Base-by-base conservation (phyloP, 345 rosid genomes). In the Camelina neglecta region DNA sequence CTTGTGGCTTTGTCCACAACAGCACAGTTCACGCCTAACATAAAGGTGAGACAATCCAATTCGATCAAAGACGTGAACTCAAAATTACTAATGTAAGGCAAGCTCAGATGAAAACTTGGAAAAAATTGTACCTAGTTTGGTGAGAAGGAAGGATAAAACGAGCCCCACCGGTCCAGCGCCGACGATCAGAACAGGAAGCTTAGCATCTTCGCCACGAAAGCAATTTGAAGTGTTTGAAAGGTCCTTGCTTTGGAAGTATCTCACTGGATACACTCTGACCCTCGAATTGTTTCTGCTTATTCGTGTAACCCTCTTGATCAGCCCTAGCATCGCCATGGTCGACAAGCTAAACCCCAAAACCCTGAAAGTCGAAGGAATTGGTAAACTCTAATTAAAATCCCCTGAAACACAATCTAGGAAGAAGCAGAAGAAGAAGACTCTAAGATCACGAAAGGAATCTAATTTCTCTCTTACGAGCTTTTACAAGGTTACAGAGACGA, bases 151-250 rank as follows among this genome's bases (percentile, higher is more conserved):
- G 54, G 98, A 90, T 69, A 94, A 97, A 64, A 85, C 89, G 53
- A 92, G 92, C 6, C 98, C 98, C 11, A 94, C 97, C 0, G 98
- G 98, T 69, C 97, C 98, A 12, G 96, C 98, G 16, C 98, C 98
- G 50, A 92, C 97, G 50, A 94, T 88, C 73, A 94, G 76, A 65
- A 92, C 97, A 23, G 97, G 98, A 77, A 92, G 87, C 50, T 77
- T 72, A 48, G 82, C 56, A 75, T 81, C 83, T 55, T 81, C 77
- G 29, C 60, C 59, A 48, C 23, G 53, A 45, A 77, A 60, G 63
- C 5, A 41, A 8, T 75, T 77, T 31, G 76, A 24, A 24, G 29
- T 56, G 60, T 41, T 33, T 5, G 90, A 85, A 9, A 81, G 60
- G 24, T 51, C 70, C 74, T 90, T 84, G 53, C 70, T 57, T 60